Evolutionary conservation across 2,329 filamentous ascomycete species (phyloP), one percentile per base, ranked within the genome.

Genomic region (Cladorrhinum sp.): DNA sequence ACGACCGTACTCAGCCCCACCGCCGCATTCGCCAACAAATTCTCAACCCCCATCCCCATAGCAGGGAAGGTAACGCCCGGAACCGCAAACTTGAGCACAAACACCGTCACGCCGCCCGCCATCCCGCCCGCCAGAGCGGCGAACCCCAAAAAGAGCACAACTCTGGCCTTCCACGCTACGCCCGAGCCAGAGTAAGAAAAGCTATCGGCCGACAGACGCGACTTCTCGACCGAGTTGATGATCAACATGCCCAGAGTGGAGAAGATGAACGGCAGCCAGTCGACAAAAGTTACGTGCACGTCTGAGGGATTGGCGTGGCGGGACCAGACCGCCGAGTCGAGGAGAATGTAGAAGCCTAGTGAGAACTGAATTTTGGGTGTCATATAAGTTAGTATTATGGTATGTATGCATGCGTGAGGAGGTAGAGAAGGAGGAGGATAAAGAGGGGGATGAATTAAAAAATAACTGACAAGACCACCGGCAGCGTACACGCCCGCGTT

Each of bases 261-360:
- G 77, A 88, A 88, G 73, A 88, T 81, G 66, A 89, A 80, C 55
- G 86, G 85, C 65, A 88, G 81, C 86, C 86, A 89, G 81, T 89
- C 86, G 74, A 87, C 79, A 69, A 88, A 89, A 66, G 78, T 85
- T 69, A 89, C 79, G 76, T 89, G 85, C 60, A 84, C 76, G 72
- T 81, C 75, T 58, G 84, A 86, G 62, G 78, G 81, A 76, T 89
- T 89, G 65, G 76, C 77, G 62, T 77, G 58, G 12, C 82, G 85
- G 67, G 85, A 88, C 84, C 85, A 89, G 54, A 88, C 84, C 64
- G 86, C 84, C 4, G 83, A 80, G 73, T 89, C 86, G 74, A 89
- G 83, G 75, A 89, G 82, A 70, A 85, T 78, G 78, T 87, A 88
- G 75, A 89, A 89, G 63, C 85, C 85, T 71, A 88, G 76, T 52